Evolutionary conservation across 139 green algal species (phyloP), one percentile per base, ranked within the genome.

Genomic region (Micractinium sp.): DNA sequence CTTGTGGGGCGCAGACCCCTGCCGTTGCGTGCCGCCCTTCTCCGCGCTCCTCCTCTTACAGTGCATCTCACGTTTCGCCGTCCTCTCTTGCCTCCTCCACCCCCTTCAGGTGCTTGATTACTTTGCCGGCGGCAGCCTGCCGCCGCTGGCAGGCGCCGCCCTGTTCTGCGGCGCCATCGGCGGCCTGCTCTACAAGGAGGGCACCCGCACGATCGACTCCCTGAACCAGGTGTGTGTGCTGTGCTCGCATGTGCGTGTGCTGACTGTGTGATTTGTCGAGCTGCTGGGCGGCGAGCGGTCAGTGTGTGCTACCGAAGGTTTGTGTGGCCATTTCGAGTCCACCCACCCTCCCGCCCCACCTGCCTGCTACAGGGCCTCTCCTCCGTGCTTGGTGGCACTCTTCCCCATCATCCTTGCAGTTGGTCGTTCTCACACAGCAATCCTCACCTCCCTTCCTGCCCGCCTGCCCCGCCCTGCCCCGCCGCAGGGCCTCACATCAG

Each of bases 101-200:
- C 29, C 13, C 47, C 78, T 3, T 0, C 47, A 84, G 78, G 83
- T 87, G 38, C 66, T 87, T 0, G 39, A 80, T 18, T 87, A 81
- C 83, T 83, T 92, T 41, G 56, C 85, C 0, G 85, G 75, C 18
- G 56, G 79, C 82, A 60, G 18, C 61, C 36, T 92, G n/a, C 41
- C 87, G 13, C 71, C 85, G 31, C 69, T 67, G 13, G 53, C 76
- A 2, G 47, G 35, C 33, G 80, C 75, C 16, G 47, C 66, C 33
- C 69, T 71, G 1, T 92, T 93, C 73, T 63, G 77, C 2, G 69
- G 81, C 22, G 61, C 19, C 25, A 77, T 92, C 0, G 90, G 66
- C 77, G n/a, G 35, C 36, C 33, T 96, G 53, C 83, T 96, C 36
- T 87, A 81, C 73, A 77, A 56, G 18, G 92, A 89, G 31, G 90